Evolutionary conservation across 2,329 filamentous ascomycete genomes (phyloP).

Genomic region (Neonectria sp.): DNA sequence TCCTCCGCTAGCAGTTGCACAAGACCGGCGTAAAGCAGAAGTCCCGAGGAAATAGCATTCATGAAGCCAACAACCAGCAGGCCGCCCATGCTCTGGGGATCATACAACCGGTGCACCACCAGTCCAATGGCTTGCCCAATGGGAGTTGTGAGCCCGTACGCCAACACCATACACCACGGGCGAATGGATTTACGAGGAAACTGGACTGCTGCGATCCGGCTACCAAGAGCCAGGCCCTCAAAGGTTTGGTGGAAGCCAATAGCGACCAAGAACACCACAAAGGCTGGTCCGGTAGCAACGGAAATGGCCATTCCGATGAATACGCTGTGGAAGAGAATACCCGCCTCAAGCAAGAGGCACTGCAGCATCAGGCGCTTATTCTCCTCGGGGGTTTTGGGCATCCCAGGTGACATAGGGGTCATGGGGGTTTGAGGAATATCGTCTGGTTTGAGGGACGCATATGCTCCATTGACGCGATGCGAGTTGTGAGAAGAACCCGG

Average conservation of each 20-base stretch:
- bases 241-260: conserved; percentile 92
- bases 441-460: conserved; percentile 51
- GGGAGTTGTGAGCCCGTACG: conserved; percentile 84
- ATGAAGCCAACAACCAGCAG: conserved; percentile 88
- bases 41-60: conserved; percentile 86
- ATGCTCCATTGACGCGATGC: conserved; percentile 47
- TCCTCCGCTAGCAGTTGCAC: conserved; percentile 90
- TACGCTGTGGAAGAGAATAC: conserved; percentile 87
- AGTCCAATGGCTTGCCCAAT: conserved; percentile 88
- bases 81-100: conserved; percentile 82
- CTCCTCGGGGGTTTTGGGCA: conserved; percentile 65
- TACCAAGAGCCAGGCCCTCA: conserved; percentile 88
- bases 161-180: conserved; percentile 87
- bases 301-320: conserved; percentile 92
- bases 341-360: conserved; percentile 84
- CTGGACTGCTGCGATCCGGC: conserved; percentile 86
- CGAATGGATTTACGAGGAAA: conserved; percentile 81
- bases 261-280: conserved; percentile 84
- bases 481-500: conserved; percentile 51
- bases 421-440: conserved; percentile 45
- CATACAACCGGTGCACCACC: conserved; percentile 83
- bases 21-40: conserved; percentile 85
- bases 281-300: conserved; percentile 84
- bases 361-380: conserved; percentile 80
- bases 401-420: conserved; percentile 40